Evolutionary conservation across 2,329 filamentous ascomycete genomes (phyloP).

Genomic region (Neofusicoccum parvum): DNA sequence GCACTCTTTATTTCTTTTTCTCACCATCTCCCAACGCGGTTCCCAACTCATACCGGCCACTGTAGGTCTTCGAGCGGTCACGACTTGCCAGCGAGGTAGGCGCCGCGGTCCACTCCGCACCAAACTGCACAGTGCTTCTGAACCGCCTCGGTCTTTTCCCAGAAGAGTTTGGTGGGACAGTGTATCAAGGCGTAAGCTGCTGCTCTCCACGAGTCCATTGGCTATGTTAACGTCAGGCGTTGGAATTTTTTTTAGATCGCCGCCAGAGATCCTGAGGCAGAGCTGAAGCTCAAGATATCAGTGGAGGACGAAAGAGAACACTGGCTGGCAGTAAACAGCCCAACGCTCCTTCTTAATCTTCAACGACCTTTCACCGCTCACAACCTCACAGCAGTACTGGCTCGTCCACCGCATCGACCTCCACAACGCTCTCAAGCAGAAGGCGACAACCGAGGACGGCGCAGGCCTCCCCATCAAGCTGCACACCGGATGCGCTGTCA

Average conservation of each 20-base stretch:
- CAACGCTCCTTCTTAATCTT: not conserved
- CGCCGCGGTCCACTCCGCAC: constrained; percentile 63
- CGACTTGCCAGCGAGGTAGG: constrained; percentile 59
- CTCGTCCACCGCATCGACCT: constrained; percentile 55
- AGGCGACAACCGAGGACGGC: constrained; percentile 28
- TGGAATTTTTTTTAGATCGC: not conserved
- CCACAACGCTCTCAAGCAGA: constrained; percentile 54
- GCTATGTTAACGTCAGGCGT: not conserved
- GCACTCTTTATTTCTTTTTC: too few relatives aligned
- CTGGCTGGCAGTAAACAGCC: constrained; percentile 4
- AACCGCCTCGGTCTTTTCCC: constrained; percentile 47
- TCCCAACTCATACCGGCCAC: too few relatives aligned
- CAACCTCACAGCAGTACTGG: not conserved
- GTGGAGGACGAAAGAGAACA: not conserved
- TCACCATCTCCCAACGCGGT: too few relatives aligned
- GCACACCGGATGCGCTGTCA: constrained; percentile 46
- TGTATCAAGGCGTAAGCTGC: not conserved
- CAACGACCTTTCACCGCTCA: not conserved
- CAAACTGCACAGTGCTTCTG: constrained; percentile 63
- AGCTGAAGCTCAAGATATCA: not conserved
- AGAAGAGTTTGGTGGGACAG: constrained; percentile 41
- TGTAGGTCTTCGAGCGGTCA: constrained; percentile 59
- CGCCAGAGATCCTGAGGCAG: not conserved
- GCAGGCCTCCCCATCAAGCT: constrained; percentile 41
- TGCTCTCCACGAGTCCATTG: too few relatives aligned